These are phyloP conservation scores for Puccinia brachypodii DNA, from an alignment of 1,284 basidiomycete species.

Conservation along the genomic window DNA sequence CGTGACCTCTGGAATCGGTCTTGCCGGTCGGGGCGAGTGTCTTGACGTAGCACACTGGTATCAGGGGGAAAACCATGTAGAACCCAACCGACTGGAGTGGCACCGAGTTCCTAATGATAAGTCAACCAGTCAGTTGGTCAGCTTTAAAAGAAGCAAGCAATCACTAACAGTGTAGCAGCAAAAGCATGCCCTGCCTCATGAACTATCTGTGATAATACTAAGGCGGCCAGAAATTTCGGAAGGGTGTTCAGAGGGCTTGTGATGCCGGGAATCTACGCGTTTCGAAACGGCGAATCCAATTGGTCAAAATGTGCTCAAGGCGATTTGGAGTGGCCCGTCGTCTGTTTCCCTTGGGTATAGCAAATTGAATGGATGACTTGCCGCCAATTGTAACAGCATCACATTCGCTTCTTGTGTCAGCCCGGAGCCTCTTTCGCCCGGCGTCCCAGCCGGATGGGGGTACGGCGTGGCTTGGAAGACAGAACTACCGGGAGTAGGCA, in stretches of 20 bases:
- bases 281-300: background rate
- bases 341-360: background rate
- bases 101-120: constrained; percentile 18
- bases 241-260: constrained; percentile 30
- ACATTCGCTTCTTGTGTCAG: background rate
- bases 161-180: constrained; percentile 26
- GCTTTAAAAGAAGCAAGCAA: background rate
- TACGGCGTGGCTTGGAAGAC: background rate
- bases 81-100: constrained; percentile 25
- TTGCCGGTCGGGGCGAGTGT: background rate
- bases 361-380: constrained; percentile 5
- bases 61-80: constrained; percentile 23
- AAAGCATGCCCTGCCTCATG: constrained; percentile 43
- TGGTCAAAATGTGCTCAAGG: background rate
- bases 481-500: background rate
- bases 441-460: background rate
- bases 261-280: constrained; percentile 31
- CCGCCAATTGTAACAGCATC: constrained; percentile 23
- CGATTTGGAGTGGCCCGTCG: background rate
- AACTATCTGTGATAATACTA: constrained; percentile 27
- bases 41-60: constrained; percentile 42
- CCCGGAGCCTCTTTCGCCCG: background rate
- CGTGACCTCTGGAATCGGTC: background rate
- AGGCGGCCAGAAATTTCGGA: constrained; percentile 24
- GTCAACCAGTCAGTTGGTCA: background rate